These are phyloP conservation scores for Vigna radiata DNA, from an alignment of 306 rosid genomes.

Conservation along the genomic window DNA sequence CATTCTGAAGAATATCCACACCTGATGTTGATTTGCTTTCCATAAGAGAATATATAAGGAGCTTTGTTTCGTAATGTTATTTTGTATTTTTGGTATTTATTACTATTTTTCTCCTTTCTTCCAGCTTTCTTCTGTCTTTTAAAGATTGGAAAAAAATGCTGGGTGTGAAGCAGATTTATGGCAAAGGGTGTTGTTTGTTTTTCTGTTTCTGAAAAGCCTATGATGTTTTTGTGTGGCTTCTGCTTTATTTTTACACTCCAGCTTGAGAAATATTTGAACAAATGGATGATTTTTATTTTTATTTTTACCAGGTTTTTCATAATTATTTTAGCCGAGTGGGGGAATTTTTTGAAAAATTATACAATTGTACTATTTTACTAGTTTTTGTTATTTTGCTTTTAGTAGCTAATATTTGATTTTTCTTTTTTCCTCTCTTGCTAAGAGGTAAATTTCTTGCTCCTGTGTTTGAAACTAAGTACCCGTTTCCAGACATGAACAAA, in stretches of 20 bases:
- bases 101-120: conserved; percentile 27
- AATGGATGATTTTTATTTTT: conserved; percentile 8
- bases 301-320: neutral
- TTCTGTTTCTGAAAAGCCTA: conserved; percentile 34
- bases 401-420: conserved; percentile 5
- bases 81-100: conserved; percentile 27
- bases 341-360: neutral
- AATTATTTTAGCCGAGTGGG: conserved; percentile 32
- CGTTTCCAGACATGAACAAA: conserved; percentile 21
- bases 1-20: conserved; percentile 52
- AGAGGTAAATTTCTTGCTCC: conserved; percentile 39
- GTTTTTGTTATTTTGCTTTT: conserved; percentile 38
- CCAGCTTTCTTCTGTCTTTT: conserved; percentile 50
- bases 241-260: conserved; percentile 20
- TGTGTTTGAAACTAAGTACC: conserved; percentile 37
- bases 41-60: conserved; percentile 38
- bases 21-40: conserved; percentile 42
- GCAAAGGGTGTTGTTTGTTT: conserved; percentile 17
- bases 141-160: conserved; percentile 40
- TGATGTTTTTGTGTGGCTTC: conserved; percentile 31
- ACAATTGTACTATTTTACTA: conserved; percentile 33
- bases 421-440: conserved; percentile 22
- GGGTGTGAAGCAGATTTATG: conserved; percentile 44
- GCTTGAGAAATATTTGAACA: conserved; percentile 41
- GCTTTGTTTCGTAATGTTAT: neutral